Percentiles rank a stretch among this genome's conserved stretches.
Conservation (phyloP, 2,329 filamentous ascomycete genomes). For the Boeremia lycopersici region DNA sequence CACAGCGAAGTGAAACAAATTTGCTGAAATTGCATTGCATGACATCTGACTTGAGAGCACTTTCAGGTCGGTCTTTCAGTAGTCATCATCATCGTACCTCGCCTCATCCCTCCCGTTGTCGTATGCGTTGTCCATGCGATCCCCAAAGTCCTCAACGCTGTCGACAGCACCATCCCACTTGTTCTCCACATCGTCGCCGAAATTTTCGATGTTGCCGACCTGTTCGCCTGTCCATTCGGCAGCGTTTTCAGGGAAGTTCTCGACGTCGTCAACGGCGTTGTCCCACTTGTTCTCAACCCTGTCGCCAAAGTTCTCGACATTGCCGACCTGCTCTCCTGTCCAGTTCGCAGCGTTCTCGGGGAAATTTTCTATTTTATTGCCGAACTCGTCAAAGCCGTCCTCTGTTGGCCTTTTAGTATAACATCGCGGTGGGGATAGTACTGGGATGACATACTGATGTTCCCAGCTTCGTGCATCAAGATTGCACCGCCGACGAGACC, state of each 20-base stretch:
- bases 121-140: conserved; percentile 31
- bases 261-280: conserved; percentile 27
- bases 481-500: conserved; percentile 33
- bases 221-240: conserved; percentile 32
- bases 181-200: conserved; percentile 31
- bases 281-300: conserved; percentile 28
- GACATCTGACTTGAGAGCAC: not conserved
- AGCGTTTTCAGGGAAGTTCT: conserved; percentile 33
- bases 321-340: conserved; percentile 33
- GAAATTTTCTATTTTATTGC: conserved; percentile 26
- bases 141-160: conserved; percentile 27
- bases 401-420: conserved; percentile 17
- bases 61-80: not conserved
- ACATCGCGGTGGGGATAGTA: not conserved
- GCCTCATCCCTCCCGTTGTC: conserved; percentile 31
- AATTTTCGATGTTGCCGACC: conserved; percentile 29
- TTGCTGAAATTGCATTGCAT: too few species aligned
- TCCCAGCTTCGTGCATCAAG: conserved; percentile 34
- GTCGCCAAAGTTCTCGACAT: conserved; percentile 30
- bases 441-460: conserved; percentile 25
- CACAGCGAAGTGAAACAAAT: too few species aligned
- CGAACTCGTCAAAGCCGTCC: conserved; percentile 25
- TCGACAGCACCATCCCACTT: conserved; percentile 29
- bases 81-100: conserved; percentile 31
- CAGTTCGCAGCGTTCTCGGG: conserved; percentile 32